Base-by-base conservation (phyloP, 2,329 filamentous ascomycete species). In the Ceratocystis variospora region DNA sequence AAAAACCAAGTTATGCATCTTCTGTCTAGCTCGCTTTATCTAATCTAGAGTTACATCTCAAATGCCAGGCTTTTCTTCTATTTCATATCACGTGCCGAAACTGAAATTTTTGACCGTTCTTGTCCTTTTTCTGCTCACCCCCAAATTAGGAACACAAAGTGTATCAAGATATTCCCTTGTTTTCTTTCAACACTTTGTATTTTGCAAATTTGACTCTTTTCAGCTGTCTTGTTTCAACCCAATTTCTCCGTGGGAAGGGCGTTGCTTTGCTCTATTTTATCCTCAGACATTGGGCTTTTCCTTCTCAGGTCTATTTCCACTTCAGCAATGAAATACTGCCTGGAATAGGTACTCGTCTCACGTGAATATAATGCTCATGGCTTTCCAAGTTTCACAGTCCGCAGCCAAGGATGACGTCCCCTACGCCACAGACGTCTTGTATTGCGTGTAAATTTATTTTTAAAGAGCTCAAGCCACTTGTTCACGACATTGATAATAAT, bases 151-250 rank as follows among this genome's bases (percentile, higher is more conserved):
- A 48, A 19, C 19, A 25, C 3, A 53, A 53, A 53, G 48, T 53
- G 48, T 53, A 53, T 53, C 48, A 53, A 25, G 22, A 37, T 28
- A 53, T 53, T 33, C 33, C n/a, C 53, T 59, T 8, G 15, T 17
- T n/a, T 33, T n/a, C 28, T n/a, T 10, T 7, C n/a, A 7, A 31
- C 33, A 6, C 53, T 31, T 15, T 17, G 7, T 59, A 59, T 37
- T 62, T 15, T 33, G 59, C 19, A n/a, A 8, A 22, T 59, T 8
- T 59, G 53, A 45, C 22, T 62, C 59, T 62, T 41, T 37, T 44
- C 31, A 62, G 10, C 22, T 62, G 31, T 62, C 59, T 44, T 62
- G 59, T 62, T 62, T 62, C 53, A 59, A n/a, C 28, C 17, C 28
- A 33, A 33, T 33, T 59, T 59, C 53, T 59, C 25, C 22, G 28